A percentile compares a stretch with the other conserved stretches of the same genome.
These are phyloP conservation scores for Mycena epipterygia DNA, from an alignment of 768 basidiomycete species.

Conservation along the genomic window DNA sequence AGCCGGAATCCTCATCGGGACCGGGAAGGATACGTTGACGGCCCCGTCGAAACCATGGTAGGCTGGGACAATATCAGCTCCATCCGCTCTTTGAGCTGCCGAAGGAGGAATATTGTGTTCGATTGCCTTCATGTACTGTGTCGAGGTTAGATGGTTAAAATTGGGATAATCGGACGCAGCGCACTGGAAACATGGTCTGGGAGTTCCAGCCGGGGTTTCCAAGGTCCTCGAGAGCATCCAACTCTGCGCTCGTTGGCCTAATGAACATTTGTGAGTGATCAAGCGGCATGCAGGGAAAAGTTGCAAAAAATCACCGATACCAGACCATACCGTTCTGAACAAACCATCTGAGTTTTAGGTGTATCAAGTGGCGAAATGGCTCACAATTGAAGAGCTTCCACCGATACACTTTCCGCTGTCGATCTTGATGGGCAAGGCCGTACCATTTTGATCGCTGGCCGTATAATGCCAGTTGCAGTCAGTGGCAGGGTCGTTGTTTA, in stretches of 20 bases:
- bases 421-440: constrained; percentile 21
- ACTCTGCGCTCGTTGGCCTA: constrained; percentile 20
- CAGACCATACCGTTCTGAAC: constrained; percentile 33
- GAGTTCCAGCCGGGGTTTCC: constrained; percentile 35
- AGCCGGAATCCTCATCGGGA: constrained; percentile 30
- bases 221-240: constrained; percentile 28
- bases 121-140: constrained; percentile 30
- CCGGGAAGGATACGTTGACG: constrained; percentile 30
- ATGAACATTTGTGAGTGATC: not conserved
- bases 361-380: not conserved
- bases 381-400: constrained; percentile 29
- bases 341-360: not conserved
- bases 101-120: constrained; percentile 31
- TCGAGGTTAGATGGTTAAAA: not conserved
- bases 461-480: constrained; percentile 35
- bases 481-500: constrained; percentile 23
- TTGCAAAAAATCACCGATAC: constrained; percentile 19
- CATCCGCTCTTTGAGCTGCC: constrained; percentile 21
- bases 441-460: constrained; percentile 20
- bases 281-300: not conserved
- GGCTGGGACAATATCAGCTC: constrained; percentile 7
- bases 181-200: constrained; percentile 14
- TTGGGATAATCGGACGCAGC: not conserved
- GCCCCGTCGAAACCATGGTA: constrained; percentile 24
- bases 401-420: constrained; percentile 33